Evolutionary conservation across 345 rosid genomes (phyloP), one percentile per base, ranked within the genome.

Genomic region (Mangifera indica): DNA sequence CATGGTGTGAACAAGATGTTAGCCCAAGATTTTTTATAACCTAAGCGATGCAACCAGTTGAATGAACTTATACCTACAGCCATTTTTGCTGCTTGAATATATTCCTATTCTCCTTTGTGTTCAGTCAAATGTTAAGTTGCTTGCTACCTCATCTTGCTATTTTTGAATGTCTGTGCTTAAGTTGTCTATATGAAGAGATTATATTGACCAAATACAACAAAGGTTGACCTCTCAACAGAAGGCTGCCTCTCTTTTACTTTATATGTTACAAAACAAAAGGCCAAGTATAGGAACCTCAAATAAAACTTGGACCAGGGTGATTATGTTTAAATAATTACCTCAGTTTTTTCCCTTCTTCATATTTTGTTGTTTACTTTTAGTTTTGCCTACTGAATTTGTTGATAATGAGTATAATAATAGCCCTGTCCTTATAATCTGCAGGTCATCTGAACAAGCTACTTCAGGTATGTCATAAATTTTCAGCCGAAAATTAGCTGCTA

Each of bases 381-480:
- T 64, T 48, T 4, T 55, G 37, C 24, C 17, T 10, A 44, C 53
- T 44, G 24, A 44, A 63, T 74, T 77, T 68, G 60, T 56, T 21
- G 29, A 69, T 58, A 29, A 29, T 29, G 72, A 59, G 53, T 76
- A 40, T 76, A 56, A 81, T 76, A 61, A 71, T 46, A 17, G 66
- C 74, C 76, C 62, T 71, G 52, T 72, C 66, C 73, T 85, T 68
- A 29, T 66, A 7, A 63, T 63, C 15, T 86, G 89, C 97, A 96
- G 99, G 85, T 81, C 93, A 54, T 89, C 83, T 0, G 99, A 91
- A 72, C 85, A 84, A 71, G 84, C 92, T 52, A 65, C 92, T 72
- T 87, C 91, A 64, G 99, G 99, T 95, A 84, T 51, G 81, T 72
- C 45, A 1, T 29, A 12, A 4, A 45, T 20, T 60, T n/a, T 66